phyloP scores from a whole-genome alignment of 306 rosid species.

The Mimosa pudica region DNA sequence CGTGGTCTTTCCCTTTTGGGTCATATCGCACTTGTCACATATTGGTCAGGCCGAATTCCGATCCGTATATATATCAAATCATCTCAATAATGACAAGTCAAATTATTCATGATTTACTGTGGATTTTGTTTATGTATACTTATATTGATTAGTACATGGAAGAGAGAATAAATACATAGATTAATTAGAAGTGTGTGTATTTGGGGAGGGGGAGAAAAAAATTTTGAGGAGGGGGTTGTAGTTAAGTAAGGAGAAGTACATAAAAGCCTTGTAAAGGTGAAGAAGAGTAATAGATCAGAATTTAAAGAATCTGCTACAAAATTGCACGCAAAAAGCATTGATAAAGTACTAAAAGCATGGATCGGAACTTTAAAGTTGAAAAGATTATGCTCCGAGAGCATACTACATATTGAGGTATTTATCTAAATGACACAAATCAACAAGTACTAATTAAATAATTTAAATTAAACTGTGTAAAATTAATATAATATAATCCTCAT shows the following conservation, averaged over 20 bases:
- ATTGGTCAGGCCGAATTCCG: neutral
- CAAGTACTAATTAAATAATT: no score
- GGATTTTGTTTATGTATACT: neutral
- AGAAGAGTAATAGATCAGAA: constrained; percentile 22
- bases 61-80: neutral
- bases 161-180: neutral
- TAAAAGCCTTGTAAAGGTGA: neutral
- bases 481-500: no score
- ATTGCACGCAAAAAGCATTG: constrained; percentile 5
- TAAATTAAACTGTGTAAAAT: no score
- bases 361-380: neutral
- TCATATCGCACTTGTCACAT: neutral
- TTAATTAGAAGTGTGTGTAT: neutral
- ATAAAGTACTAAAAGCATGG: neutral
- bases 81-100: neutral
- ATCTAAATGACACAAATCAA: no score
- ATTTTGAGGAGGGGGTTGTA: neutral
- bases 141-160: neutral
- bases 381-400: no score
- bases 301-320: constrained; percentile 16
- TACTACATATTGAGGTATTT: no score
- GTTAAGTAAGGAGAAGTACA: neutral
- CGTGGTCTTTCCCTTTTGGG: neutral
- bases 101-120: neutral
- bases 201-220: neutral